Percentiles rank a stretch among this genome's conserved stretches.
These are phyloP conservation scores for Turnera subulata DNA, from an alignment of 345 rosid genomes.

Conservation along the genomic window DNA sequence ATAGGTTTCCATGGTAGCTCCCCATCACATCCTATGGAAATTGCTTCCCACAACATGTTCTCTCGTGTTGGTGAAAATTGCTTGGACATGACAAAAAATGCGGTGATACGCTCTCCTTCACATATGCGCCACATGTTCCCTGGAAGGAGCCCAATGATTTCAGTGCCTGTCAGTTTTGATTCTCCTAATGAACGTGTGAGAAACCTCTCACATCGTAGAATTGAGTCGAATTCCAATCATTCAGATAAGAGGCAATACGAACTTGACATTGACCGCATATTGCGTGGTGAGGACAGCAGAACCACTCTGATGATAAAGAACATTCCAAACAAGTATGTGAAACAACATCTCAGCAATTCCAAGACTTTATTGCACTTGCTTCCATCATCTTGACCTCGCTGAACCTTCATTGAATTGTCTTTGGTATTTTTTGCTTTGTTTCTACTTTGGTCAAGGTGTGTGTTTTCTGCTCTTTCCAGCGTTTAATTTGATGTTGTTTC, in stretches of 20 bases:
- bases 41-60: conserved; percentile 54
- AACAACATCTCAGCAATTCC: background rate
- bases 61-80: conserved; percentile 58
- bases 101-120: conserved; percentile 60
- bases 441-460: background rate
- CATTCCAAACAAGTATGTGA: conserved; percentile 86
- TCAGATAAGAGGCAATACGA: conserved; percentile 81
- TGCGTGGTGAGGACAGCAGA: conserved; percentile 72
- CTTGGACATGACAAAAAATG: conserved; percentile 52
- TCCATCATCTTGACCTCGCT: too few species aligned
- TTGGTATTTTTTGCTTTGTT: too few species aligned
- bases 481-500: background rate
- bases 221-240: conserved; percentile 54
- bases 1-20: conserved; percentile 58
- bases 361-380: too few species aligned
- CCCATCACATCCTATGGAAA: conserved; percentile 62
- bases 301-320: conserved; percentile 96
- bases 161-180: conserved; percentile 49
- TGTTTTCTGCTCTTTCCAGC: background rate
- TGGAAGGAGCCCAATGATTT: conserved; percentile 67
- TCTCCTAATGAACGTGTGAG: conserved; percentile 70
- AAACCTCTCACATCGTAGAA: conserved; percentile 55
- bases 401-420: too few species aligned
- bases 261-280: conserved; percentile 80
- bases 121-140: conserved; percentile 72